phyloP scores from a whole-genome alignment of 1,139 yeast genomes.

The Nakaseomyces uthaithaninus region DNA sequence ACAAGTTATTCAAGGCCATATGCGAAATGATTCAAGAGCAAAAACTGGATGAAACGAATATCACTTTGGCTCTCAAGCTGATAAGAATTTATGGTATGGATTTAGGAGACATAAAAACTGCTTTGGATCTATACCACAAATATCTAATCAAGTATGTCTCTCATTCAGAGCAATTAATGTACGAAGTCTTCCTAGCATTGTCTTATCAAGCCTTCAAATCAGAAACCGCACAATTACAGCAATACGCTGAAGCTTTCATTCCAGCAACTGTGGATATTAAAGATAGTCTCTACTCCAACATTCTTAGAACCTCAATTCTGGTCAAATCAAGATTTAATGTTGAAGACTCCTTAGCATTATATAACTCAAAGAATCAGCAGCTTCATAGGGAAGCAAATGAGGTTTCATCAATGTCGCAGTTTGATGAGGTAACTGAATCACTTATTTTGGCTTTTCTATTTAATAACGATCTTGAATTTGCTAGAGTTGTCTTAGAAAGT shows the following conservation, averaged over 20 bases:
- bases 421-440: conserved; percentile 47
- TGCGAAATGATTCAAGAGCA: conserved; percentile 12
- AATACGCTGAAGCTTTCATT: conserved; percentile 42
- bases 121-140: conserved; percentile 42
- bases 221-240: conserved; percentile 32
- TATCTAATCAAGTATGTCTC: conserved; percentile 37
- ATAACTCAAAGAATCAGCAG: conserved; percentile 41
- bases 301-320: conserved; percentile 41
- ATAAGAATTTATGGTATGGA: conserved; percentile 38
- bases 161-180: conserved; percentile 34
- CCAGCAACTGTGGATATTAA: conserved; percentile 33
- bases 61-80: conserved; percentile 16
- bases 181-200: conserved; percentile 34
- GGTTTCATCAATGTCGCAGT: conserved; percentile 35
- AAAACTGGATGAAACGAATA: conserved; percentile 12
- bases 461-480: conserved; percentile 53
- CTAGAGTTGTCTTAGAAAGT: conserved; percentile 51
- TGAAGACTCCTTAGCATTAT: conserved; percentile 42
- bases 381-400: conserved; percentile 32
- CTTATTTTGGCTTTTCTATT: conserved; percentile 43
- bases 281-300: conserved; percentile 32
- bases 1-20: conserved; percentile 10
- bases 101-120: conserved; percentile 33
- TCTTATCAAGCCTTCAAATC: conserved; percentile 39
- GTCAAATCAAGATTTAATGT: conserved; percentile 40